Evolutionary conservation across 352 stramenopile genomes (phyloP).

Genomic region (Phytophthora syringae): DNA sequence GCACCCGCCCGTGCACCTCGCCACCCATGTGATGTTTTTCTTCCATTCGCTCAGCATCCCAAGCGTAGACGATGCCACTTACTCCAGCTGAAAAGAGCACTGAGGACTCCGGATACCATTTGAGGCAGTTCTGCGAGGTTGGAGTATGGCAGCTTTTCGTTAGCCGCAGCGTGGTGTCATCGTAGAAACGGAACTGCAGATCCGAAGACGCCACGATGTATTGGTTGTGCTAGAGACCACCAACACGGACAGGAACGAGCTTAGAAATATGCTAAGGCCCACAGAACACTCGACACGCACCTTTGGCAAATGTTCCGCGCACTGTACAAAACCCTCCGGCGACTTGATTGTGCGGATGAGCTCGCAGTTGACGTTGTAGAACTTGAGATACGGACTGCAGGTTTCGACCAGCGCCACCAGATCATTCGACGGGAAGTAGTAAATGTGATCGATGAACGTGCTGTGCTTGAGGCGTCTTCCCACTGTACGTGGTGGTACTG

Average conservation of each 20-base stretch:
- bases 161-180: conserved; percentile 73
- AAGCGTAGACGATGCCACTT: conserved; percentile 86
- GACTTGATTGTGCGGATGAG: conserved; percentile 66
- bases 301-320: conserved; percentile 75
- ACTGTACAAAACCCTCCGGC: conserved; percentile 79
- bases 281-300: conserved; percentile 18
- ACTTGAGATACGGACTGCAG: conserved; percentile 75
- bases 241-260: neutral
- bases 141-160: conserved; percentile 84
- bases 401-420: conserved; percentile 77
- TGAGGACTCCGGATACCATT: conserved; percentile 74
- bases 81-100: conserved; percentile 84
- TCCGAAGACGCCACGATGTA: conserved; percentile 85
- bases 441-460: conserved; percentile 86
- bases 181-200: conserved; percentile 85
- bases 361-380: conserved; percentile 86
- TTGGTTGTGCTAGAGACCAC: conserved; percentile 51
- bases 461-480: conserved; percentile 89
- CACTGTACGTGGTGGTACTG: conserved; percentile 79
- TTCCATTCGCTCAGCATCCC: conserved; percentile 86
- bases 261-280: neutral
- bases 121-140: conserved; percentile 82
- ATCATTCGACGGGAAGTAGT: conserved; percentile 82
- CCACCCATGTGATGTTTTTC: conserved; percentile 86
- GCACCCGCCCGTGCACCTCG: conserved; percentile 54